phyloP scores from a whole-genome alignment of 192 early-diverging fungal species.

The Coemansia sp. region DNA sequence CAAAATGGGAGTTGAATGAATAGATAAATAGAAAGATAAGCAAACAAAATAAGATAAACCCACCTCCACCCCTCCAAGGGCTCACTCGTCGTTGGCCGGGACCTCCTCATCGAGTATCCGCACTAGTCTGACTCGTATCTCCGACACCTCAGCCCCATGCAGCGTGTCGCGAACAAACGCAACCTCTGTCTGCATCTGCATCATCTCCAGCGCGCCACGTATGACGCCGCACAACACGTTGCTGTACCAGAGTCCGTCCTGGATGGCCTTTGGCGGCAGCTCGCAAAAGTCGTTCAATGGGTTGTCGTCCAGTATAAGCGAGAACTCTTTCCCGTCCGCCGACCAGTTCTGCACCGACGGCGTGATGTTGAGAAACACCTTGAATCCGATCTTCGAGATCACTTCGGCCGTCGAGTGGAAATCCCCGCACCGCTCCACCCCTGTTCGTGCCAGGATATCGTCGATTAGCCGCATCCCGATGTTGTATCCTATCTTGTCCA shows the following conservation, averaged over 20 bases:
- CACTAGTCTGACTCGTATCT: slow-evolving; percentile 89
- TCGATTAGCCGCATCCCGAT: slow-evolving; percentile 95
- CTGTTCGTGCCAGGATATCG: slow-evolving; percentile 88
- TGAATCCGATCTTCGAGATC: slow-evolving; percentile 97
- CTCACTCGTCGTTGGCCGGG: slow-evolving; percentile 82
- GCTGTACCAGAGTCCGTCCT: slow-evolving; percentile 91
- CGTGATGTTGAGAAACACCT: slow-evolving; percentile 90
- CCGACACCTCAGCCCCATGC: slow-evolving; percentile 83
- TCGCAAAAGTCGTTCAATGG: slow-evolving; percentile 98
- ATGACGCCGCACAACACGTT: slow-evolving; percentile 95
- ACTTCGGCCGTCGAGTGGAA: slow-evolving; percentile 92
- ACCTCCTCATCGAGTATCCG: slow-evolving; percentile 94
- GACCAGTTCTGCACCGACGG: slow-evolving; percentile 84
- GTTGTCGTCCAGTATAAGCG: slow-evolving; percentile 93
- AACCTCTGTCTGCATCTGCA: slow-evolving; percentile 90
- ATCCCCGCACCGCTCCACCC: slow-evolving; percentile 67
- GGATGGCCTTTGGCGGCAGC: slow-evolving; percentile 76
- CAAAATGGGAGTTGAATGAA: too few relatives aligned
- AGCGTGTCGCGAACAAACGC: slow-evolving; percentile 83
- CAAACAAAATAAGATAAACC: too few relatives aligned
- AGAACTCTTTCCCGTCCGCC: slow-evolving; percentile 84
- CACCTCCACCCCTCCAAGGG: too few relatives aligned
- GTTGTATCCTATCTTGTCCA: slow-evolving; percentile 99
- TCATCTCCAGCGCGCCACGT: slow-evolving; percentile 96
- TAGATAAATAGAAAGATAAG: too few relatives aligned